Percentiles rank a stretch among this genome's conserved stretches.
Conservation (phyloP, 306 rosid genomes). For the Castanea mollissima region DNA sequence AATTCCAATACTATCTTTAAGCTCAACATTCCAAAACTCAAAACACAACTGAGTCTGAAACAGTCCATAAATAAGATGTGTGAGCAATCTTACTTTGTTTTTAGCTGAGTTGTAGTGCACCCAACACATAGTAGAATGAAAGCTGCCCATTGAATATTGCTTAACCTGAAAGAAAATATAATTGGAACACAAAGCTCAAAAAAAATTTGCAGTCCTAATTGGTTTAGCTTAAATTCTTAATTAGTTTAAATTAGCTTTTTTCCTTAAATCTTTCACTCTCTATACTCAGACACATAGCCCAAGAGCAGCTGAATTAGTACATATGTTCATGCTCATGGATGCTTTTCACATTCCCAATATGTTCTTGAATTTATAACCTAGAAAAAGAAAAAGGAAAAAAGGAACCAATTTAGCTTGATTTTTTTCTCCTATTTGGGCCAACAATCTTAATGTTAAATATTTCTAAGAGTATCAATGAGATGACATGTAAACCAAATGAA, state of each 20-base stretch:
- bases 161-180: slow-evolving; percentile 62
- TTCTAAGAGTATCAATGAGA: neutral
- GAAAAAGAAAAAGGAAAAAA: neutral
- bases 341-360: neutral
- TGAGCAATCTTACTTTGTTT: slow-evolving; percentile 64
- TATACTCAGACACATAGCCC: neutral
- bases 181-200: slow-evolving; percentile 21
- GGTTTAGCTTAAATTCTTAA: neutral
- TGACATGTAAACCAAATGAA: neutral
- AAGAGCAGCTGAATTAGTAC: neutral
- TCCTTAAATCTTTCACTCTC: neutral
- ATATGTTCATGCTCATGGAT: neutral
- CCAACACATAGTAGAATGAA: slow-evolving; percentile 88
- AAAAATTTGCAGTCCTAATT: neutral
- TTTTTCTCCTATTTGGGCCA: neutral
- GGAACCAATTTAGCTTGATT: neutral
- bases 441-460: neutral
- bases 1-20: slow-evolving; percentile 13
- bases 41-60: neutral
- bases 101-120: slow-evolving; percentile 90
- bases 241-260: neutral
- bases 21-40: slow-evolving; percentile 10
- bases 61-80: slow-evolving; percentile 4
- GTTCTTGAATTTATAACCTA: neutral
- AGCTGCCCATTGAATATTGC: slow-evolving; percentile 98